Base-by-base conservation (phyloP, 2,329 filamentous ascomycete species). In the Lecanicillium sp. region DNA sequence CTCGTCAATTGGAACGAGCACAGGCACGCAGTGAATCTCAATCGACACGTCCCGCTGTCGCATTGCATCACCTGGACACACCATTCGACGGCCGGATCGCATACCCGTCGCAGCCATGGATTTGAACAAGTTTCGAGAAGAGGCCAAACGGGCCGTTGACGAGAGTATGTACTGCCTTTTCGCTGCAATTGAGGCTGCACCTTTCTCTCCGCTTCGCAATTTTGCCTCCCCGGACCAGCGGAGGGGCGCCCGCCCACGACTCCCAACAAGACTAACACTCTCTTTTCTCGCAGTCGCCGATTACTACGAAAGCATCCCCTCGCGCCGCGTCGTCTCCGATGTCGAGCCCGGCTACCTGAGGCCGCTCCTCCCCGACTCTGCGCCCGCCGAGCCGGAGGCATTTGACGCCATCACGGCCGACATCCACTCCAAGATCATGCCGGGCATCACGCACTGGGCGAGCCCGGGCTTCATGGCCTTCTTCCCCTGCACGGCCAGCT, bases 391-490 rank as follows among this genome's bases (percentile, higher is more conserved):
- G 42, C 84, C 73, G 52, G 87, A 83, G 68, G 66, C 74, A 55
- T 95, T 89, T 86, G 64, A 70, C 17, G 69, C 77, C 37, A 96
- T 97, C 54, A 84, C 87, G 51, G 71, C 77, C 41, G 90, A 97
- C 57, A 80, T 97, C 37, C 82, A 89, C 51, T 66, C 73, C 32
- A 86, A 92, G 57, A 95, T 97, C 55, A 78, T 95, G 57, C 90
- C 90, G 0, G 90, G 90, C 5, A 70, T 97, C 39, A 96, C 90
- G 1, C 90, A 96, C 64, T 97, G 90, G 88, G 83, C 94, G 58
- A 87, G 81, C 3, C 90, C 87, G 13, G 88, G 90, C 56, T 97
- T 95, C 71, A 87, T 96, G 77, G 90, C 90, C 32, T 97, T 94
- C 70, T 97, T 92, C 64, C 85, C 90, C 1, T 87, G 87, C 36